These are phyloP conservation scores for Candida sithepensis DNA, from an alignment of 805 yeast genomes.

Conservation along the genomic window DNA sequence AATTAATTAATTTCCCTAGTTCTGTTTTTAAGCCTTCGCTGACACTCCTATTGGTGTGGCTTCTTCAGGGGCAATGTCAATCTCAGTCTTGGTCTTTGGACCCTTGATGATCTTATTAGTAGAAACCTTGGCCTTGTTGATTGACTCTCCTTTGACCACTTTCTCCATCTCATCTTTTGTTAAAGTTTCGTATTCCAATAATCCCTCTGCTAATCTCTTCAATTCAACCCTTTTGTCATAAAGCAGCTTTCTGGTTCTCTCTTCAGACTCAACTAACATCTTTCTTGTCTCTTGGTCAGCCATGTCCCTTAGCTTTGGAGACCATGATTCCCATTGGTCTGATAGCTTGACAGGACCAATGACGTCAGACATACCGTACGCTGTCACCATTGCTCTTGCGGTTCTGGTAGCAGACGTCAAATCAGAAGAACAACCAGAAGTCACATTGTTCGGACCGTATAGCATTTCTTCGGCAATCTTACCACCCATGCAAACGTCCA, in stretches of 20 bases:
- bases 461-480: slow-evolving; percentile 93
- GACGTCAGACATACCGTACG: slow-evolving; percentile 91
- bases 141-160: slow-evolving; percentile 74
- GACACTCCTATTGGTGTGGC: slow-evolving; percentile 23
- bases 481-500: slow-evolving; percentile 99
- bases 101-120: slow-evolving; percentile 72
- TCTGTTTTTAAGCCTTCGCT: slow-evolving; percentile 19
- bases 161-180: slow-evolving; percentile 87
- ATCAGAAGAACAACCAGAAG: slow-evolving; percentile 94
- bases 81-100: slow-evolving; percentile 30
- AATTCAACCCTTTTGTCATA: slow-evolving; percentile 63
- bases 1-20: not conserved
- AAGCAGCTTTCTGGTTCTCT: slow-evolving; percentile 70
- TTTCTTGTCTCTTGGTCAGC: slow-evolving; percentile 92
- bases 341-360: slow-evolving; percentile 90
- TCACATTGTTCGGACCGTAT: slow-evolving; percentile 88
- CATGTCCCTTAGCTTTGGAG: slow-evolving; percentile 76
- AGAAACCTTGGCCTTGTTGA: slow-evolving; percentile 63
- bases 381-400: slow-evolving; percentile 95
- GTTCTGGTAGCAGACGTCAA: slow-evolving; percentile 84
- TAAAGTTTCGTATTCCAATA: slow-evolving; percentile 92
- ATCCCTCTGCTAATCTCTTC: slow-evolving; percentile 85
- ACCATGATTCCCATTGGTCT: slow-evolving; percentile 95
- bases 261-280: slow-evolving; percentile 69
- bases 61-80: slow-evolving; percentile 34